Base-by-base conservation (phyloP, 2,329 filamentous ascomycete genomes). In the Stagonosporopsis cucurbitacearum region DNA sequence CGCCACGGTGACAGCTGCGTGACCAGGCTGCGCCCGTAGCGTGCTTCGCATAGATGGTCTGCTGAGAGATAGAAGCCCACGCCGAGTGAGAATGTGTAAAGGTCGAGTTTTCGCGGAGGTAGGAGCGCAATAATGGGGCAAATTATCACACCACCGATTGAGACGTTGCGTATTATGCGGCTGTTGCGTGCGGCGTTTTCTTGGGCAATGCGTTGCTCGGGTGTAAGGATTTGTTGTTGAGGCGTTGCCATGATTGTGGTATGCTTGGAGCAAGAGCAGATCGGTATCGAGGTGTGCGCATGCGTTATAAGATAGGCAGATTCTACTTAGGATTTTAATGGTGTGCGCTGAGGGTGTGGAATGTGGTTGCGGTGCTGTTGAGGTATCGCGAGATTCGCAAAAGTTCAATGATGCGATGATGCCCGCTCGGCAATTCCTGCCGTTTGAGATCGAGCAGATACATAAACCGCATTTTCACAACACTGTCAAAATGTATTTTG, bases 21-120 rank as follows among this genome's bases (percentile, higher is more conserved):
- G 28, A 76, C 55, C 4, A 79, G 63, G 2, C 75, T 66, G 19
- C 70, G 71, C 6, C 77, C 77, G 25, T 72, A 78, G 46, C 75
- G 73, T 44, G 79, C 73, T 35, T 73, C 73, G 13, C 73, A 67
- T 4, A 85, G 72, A 59, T 84, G 79, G 66, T 83, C 80, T 9
- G 80, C 79, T 8, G 79, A 81, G 30, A 80, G 74, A 53, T 80
- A 71, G 62, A 80, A 83, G 2, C 79, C 78, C 25, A 78, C 71
- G 37, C 78, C 72, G 7, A 88, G 79, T 0, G 77, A 77, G 63
- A 85, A 77, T 17, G 85, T 87, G 74, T 85, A 87, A 49, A 83
- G 65, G 67, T 88, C 85, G 45, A 88, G 72, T 72, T 87, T 87
- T 41, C 86, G 83, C 0, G 86, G 86, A 9, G 86, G 86, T 9